A percentile compares a stretch with the other conserved stretches of the same genome.
phyloP scores from a whole-genome alignment of 75 land plant genomes.

The Picea sitchensis region DNA sequence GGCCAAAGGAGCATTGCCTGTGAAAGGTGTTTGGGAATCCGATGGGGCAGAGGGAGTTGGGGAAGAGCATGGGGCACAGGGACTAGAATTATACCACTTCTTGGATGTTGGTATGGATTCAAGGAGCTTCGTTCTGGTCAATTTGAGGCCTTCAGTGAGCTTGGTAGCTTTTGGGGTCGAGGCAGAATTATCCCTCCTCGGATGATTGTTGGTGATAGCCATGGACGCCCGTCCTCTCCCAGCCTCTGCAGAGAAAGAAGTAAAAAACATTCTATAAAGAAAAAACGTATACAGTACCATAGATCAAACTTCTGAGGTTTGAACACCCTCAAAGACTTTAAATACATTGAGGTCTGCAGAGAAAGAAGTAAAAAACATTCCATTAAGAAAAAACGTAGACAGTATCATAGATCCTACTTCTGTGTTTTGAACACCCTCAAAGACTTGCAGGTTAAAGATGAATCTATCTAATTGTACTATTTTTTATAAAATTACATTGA shows the following conservation, averaged over 20 bases:
- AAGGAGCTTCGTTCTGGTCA: neutral
- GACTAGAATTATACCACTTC: neutral
- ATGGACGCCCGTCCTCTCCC: neutral
- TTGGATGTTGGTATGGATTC: neutral
- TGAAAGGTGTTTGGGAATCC: too few relatives aligned
- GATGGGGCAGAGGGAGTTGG: too few relatives aligned
- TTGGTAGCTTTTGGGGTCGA: neutral
- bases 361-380: neutral
- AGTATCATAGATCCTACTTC: neutral
- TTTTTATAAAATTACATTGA: too few relatives aligned
- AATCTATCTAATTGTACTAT: too few relatives aligned
- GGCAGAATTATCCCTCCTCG: neutral
- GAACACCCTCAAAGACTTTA: neutral
- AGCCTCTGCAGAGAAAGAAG: neutral
- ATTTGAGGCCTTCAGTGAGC: conserved; percentile 1
- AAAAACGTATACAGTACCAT: neutral
- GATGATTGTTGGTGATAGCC: neutral
- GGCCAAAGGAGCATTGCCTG: too few relatives aligned
- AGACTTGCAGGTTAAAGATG: neutral
- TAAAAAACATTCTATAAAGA: neutral
- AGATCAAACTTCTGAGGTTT: neutral
- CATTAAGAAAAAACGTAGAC: neutral
- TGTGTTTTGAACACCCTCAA: neutral
- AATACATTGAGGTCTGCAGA: too few relatives aligned
- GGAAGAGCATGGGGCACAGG: too few relatives aligned